Conservation (phyloP, 352 stramenopile species). For the Pythium myriotylum region DNA sequence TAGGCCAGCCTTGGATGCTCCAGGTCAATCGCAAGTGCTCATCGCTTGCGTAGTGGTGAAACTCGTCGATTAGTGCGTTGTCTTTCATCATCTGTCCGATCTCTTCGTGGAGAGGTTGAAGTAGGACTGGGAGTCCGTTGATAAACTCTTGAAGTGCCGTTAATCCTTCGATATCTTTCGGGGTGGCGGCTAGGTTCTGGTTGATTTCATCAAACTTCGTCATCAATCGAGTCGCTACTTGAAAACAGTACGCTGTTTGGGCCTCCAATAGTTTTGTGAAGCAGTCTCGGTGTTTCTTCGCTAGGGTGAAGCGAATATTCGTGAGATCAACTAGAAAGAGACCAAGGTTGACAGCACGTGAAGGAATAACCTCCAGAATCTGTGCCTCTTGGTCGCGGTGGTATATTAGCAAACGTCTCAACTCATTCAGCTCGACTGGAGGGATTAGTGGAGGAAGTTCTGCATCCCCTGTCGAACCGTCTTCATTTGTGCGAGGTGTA, state of each 20-base stretch:
- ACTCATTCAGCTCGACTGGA: slow-evolving; percentile 75
- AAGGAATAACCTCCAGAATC: slow-evolving; percentile 73
- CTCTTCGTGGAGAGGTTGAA: slow-evolving; percentile 82
- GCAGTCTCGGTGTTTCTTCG: slow-evolving; percentile 80
- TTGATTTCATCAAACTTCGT: slow-evolving; percentile 89
- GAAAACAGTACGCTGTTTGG: slow-evolving; percentile 68
- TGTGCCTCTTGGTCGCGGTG: slow-evolving; percentile 68
- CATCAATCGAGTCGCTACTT: slow-evolving; percentile 67
- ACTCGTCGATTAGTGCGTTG: slow-evolving; percentile 82
- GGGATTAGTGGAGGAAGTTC: slow-evolving; percentile 54
- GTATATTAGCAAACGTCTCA: slow-evolving; percentile 60
- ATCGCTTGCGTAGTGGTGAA: slow-evolving; percentile 81
- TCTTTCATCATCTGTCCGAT: slow-evolving; percentile 81
- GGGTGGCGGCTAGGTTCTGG: slow-evolving; percentile 70
- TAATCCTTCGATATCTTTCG: slow-evolving; percentile 92
- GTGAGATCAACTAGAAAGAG: slow-evolving; percentile 82
- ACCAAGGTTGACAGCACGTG: slow-evolving; percentile 67
- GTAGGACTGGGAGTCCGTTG: slow-evolving; percentile 57
- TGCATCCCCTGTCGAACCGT: slow-evolving; percentile 36
- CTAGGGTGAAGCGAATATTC: slow-evolving; percentile 71
- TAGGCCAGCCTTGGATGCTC: slow-evolving; percentile 90
- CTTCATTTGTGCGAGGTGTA: slow-evolving; percentile 30
- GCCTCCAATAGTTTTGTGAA: slow-evolving; percentile 75
- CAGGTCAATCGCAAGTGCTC: slow-evolving; percentile 89
- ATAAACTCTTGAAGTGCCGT: slow-evolving; percentile 90